These are phyloP conservation scores for Lonicera japonica DNA, from an alignment of 129 eudicot genomes.

Conservation along the genomic window DNA sequence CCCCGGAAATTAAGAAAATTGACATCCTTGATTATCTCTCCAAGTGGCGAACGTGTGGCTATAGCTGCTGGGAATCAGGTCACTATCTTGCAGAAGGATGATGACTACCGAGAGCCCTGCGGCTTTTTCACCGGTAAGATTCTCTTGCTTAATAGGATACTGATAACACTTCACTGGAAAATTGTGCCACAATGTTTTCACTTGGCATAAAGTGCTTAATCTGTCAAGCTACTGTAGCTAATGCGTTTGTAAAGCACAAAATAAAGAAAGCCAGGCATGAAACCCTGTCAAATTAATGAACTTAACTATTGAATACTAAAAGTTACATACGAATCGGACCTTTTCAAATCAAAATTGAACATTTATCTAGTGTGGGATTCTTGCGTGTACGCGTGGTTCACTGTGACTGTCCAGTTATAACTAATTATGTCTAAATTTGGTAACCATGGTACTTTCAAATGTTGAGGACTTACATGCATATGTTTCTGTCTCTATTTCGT, in stretches of 20 bases:
- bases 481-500: too few relatives aligned
- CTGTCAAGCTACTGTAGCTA: too few relatives aligned
- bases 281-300: not conserved
- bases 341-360: not conserved
- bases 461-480: too few relatives aligned
- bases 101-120: conserved; percentile 69
- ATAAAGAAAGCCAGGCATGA: not conserved
- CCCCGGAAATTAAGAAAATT: conserved; percentile 52
- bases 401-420: too few relatives aligned
- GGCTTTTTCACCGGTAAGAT: conserved; percentile 69
- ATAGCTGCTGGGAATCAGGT: conserved; percentile 67
- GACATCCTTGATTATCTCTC: conserved; percentile 69
- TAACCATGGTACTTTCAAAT: too few relatives aligned
- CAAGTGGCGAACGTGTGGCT: conserved; percentile 80
- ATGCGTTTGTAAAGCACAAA: not conserved
- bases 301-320: too few relatives aligned
- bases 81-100: conserved; percentile 66
- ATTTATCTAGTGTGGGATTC: too few relatives aligned
- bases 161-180: too few relatives aligned
- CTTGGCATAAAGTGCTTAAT: too few relatives aligned
- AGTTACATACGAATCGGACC: not conserved
- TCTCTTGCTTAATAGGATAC: not conserved
- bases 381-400: too few relatives aligned
- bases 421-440: too few relatives aligned
- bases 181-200: too few relatives aligned